Evolutionary conservation across 2,329 filamentous ascomycete genomes (phyloP).

Genomic region (Hymenoscyphus fructigenus): DNA sequence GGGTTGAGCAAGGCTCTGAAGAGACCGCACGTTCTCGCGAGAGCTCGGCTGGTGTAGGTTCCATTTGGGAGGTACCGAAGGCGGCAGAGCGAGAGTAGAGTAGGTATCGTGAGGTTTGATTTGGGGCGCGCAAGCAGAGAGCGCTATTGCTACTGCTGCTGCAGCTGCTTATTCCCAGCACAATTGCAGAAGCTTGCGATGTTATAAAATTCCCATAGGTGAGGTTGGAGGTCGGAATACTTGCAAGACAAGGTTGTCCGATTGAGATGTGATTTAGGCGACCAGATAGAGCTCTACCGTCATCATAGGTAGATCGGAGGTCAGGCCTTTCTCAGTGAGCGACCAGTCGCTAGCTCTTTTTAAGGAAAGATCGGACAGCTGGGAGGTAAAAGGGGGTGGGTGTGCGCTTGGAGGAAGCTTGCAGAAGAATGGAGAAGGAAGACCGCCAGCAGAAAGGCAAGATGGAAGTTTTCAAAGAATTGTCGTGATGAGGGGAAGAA

Average conservation of each 20-base stretch:
- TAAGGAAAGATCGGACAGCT: neutral
- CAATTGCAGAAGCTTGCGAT: constrained; percentile 18
- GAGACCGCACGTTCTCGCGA: constrained; percentile 59
- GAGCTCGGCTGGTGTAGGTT: constrained; percentile 35
- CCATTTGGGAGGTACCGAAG: constrained; percentile 43
- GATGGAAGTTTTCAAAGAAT: constrained; percentile 1
- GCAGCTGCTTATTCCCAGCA: constrained; percentile 14
- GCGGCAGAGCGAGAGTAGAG: constrained; percentile 46
- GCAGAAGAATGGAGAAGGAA: neutral
- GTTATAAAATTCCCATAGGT: neutral
- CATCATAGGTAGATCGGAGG: neutral
- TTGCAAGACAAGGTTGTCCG: constrained; percentile 8
- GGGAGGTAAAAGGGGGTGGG: neutral
- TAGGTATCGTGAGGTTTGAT: constrained; percentile 17
- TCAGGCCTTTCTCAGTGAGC: neutral
- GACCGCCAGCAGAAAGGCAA: neutral
- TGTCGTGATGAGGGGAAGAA: neutral
- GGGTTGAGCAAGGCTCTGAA: constrained; percentile 61
- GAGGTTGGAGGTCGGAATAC: neutral
- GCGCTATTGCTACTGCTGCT: constrained; percentile 23
- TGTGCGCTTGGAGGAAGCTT: neutral
- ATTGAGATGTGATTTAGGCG: constrained; percentile 7
- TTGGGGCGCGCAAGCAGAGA: constrained; percentile 27
- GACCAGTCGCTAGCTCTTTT: neutral
- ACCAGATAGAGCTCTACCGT: constrained; percentile 1